phyloP scores from a whole-genome alignment of 2,329 filamentous ascomycete species.

The Ophiostoma ulmi region DNA sequence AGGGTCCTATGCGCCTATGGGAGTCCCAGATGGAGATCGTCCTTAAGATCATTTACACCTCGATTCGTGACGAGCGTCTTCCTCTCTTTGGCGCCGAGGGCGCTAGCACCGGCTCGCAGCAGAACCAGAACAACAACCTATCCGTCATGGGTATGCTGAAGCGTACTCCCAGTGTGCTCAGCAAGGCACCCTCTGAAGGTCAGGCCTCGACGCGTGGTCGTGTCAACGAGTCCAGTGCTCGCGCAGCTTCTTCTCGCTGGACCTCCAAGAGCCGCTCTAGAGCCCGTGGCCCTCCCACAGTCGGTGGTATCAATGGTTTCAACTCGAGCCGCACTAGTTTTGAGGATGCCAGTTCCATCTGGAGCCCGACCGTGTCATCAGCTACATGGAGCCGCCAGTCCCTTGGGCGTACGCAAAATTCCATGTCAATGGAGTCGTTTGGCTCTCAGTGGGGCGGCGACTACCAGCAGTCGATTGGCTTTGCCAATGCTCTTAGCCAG shows the following conservation, averaged over 20 bases:
- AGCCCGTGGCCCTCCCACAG: constrained; percentile 38
- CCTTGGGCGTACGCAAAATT: constrained; percentile 81
- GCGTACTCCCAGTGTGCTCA: constrained; percentile 82
- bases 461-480: constrained; percentile 94
- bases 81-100: constrained; percentile 72
- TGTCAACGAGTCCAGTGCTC: constrained; percentile 50
- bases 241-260: constrained; percentile 62
- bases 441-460: constrained; percentile 65
- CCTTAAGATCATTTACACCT: constrained; percentile 84
- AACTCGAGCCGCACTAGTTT: constrained; percentile 91
- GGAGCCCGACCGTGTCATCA: constrained; percentile 79
- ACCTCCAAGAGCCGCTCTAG: constrained; percentile 80
- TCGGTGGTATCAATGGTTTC: constrained; percentile 59
- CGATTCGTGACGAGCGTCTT: constrained; percentile 80
- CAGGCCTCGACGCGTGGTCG: constrained; percentile 66
- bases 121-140: constrained; percentile 58
- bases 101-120: constrained; percentile 30
- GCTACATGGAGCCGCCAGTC: constrained; percentile 96
- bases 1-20: constrained; percentile 73
- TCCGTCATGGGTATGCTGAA: constrained; percentile 74
- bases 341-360: constrained; percentile 83
- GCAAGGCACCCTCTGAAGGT: constrained; percentile 85
- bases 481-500: constrained; percentile 92
- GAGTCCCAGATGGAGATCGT: constrained; percentile 85
- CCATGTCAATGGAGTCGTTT: constrained; percentile 88